These are phyloP conservation scores for Murraya koenigii DNA, from an alignment of 345 rosid species.

Conservation along the genomic window DNA sequence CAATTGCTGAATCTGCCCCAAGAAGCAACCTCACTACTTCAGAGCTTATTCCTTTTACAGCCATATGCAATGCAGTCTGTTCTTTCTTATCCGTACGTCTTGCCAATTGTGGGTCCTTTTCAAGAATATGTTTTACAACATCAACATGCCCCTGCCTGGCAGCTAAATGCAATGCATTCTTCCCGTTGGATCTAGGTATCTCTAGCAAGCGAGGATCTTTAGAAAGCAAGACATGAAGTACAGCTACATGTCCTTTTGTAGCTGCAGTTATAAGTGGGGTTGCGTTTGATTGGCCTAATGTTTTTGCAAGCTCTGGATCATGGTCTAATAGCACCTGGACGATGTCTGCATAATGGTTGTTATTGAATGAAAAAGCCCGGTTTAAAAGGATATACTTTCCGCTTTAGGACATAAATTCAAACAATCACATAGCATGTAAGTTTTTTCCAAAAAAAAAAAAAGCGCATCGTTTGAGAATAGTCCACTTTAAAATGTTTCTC, in stretches of 20 bases:
- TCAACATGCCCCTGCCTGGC: slow-evolving; percentile 90
- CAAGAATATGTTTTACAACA: slow-evolving; percentile 65
- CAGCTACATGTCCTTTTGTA: slow-evolving; percentile 61
- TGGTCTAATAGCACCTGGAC: slow-evolving; percentile 68
- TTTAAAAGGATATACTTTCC: background rate
- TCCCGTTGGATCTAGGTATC: slow-evolving; percentile 67
- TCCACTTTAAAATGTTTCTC: too few species aligned
- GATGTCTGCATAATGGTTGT: slow-evolving; percentile 52
- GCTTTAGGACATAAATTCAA: slow-evolving; percentile 9
- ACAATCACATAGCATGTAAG: background rate
- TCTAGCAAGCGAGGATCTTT: slow-evolving; percentile 64
- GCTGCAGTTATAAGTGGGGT: slow-evolving; percentile 90
- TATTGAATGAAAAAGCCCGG: slow-evolving; percentile 4
- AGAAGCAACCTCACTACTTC: slow-evolving; percentile 71
- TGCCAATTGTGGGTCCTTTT: slow-evolving; percentile 69
- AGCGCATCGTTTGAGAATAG: too few species aligned
- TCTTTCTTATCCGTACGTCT: slow-evolving; percentile 88
- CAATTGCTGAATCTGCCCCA: slow-evolving; percentile 66
- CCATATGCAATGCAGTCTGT: slow-evolving; percentile 95
- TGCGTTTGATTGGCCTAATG: slow-evolving; percentile 75
- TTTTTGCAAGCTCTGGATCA: slow-evolving; percentile 62
- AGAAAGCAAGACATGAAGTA: slow-evolving; percentile 59
- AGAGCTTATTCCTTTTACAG: slow-evolving; percentile 81
- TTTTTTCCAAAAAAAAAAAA: background rate
- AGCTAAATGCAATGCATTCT: slow-evolving; percentile 87